Evolutionary conservation across 805 yeast species (phyloP).

Genomic region (Cyberlindnera subsufficiens): DNA sequence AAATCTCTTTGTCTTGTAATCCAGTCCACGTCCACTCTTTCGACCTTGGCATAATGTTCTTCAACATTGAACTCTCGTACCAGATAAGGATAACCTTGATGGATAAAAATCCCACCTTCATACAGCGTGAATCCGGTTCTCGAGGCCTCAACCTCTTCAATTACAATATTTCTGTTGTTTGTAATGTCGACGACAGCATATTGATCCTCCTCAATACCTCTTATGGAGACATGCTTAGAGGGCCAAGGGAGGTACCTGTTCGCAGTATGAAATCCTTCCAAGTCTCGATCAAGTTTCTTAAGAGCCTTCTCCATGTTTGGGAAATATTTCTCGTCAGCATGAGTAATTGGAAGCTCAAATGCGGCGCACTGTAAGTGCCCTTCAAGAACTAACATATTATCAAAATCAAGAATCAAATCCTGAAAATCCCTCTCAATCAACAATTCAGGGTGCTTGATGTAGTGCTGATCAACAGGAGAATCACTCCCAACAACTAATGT

Average conservation of each 20-base stretch:
- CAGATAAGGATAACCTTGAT: slow-evolving; percentile 87
- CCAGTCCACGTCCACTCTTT: slow-evolving; percentile 92
- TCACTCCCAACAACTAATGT: slow-evolving; percentile 80
- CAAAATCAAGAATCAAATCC: slow-evolving; percentile 54
- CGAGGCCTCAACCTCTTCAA: slow-evolving; percentile 85
- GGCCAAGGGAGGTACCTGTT: slow-evolving; percentile 78
- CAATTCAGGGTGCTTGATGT: slow-evolving; percentile 61
- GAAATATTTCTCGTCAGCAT: slow-evolving; percentile 57
- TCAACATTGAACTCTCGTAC: slow-evolving; percentile 81
- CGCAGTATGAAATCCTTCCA: slow-evolving; percentile 47
- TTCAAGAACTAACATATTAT: slow-evolving; percentile 58
- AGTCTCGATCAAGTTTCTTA: slow-evolving; percentile 32
- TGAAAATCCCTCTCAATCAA: slow-evolving; percentile 49
- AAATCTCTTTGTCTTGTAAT: slow-evolving; percentile 85
- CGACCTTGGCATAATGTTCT: slow-evolving; percentile 77
- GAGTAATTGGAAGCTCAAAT: slow-evolving; percentile 63
- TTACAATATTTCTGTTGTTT: slow-evolving; percentile 63
- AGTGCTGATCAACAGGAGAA: slow-evolving; percentile 83
- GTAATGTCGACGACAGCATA: slow-evolving; percentile 91
- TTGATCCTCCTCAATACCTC: slow-evolving; percentile 77
- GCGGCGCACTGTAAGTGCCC: slow-evolving; percentile 95
- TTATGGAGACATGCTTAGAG: slow-evolving; percentile 60
- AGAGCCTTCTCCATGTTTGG: slow-evolving; percentile 24
- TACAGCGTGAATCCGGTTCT: slow-evolving; percentile 87
- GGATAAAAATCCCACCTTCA: slow-evolving; percentile 88